Conservation (phyloP, 257 asterid genomes). For the Rubia yunnanensis region DNA sequence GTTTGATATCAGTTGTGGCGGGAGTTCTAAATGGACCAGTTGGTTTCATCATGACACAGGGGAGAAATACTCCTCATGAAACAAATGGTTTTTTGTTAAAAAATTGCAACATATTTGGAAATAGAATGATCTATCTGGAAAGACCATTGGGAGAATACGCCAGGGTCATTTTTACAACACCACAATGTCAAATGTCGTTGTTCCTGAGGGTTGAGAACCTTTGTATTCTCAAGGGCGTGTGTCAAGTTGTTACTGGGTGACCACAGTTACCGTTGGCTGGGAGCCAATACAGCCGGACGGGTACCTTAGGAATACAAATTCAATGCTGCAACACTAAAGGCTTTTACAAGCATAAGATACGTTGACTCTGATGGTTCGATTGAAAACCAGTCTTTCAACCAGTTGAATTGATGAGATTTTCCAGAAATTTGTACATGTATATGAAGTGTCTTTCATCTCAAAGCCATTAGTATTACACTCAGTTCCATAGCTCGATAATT, state of each 20-base stretch:
- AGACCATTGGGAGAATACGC: conserved; percentile 68
- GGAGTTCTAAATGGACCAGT: conserved; percentile 23
- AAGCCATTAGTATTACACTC: too few relatives aligned
- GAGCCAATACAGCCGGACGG: conserved; percentile 41
- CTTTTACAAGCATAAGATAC: conserved; percentile 30
- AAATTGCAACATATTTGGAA: conserved; percentile 37
- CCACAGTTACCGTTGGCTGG: conserved; percentile 37
- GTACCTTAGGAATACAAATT: conserved; percentile 45
- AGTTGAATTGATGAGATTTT: background rate
- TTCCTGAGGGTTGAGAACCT: conserved; percentile 53
- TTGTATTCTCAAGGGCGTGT: conserved; percentile 29
- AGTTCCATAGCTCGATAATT: too few relatives aligned
- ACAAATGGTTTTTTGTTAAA: conserved; percentile 45
- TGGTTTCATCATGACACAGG: conserved; percentile 73
- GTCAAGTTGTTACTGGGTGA: conserved; percentile 50
- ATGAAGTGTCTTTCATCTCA: background rate
- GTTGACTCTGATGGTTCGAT: conserved; percentile 65
- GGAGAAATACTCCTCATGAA: conserved; percentile 19
- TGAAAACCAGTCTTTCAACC: background rate
- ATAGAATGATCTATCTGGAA: conserved; percentile 38
- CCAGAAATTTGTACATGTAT: background rate
- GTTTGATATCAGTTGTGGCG: conserved; percentile 39
- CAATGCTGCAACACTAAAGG: conserved; percentile 13
- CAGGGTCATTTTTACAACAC: conserved; percentile 44
- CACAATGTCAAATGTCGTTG: conserved; percentile 31